A percentile compares a stretch with the other conserved stretches of the same genome.
Conservation (phyloP, 495 filamentous ascomycete genomes). For the Neurospora terricola region DNA sequence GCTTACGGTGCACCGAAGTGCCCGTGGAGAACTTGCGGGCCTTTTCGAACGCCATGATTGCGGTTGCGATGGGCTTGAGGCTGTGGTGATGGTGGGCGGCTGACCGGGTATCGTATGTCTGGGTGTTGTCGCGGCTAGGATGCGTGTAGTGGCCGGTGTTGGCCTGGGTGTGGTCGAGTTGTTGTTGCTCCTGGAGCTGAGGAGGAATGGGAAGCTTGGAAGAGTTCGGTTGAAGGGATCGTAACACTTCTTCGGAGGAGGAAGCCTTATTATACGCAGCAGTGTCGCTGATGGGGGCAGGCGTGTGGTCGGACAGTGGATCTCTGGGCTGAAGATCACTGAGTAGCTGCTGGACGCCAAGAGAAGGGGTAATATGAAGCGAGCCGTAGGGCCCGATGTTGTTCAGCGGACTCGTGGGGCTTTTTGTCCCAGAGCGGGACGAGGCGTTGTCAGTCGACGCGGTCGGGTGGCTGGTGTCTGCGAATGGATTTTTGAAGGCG, state of each 20-base stretch:
- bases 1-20: conserved; percentile 35
- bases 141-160: background rate
- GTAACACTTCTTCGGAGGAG: background rate
- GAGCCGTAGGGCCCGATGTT: background rate
- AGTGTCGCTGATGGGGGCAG: background rate
- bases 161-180: background rate
- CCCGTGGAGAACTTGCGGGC: conserved; percentile 30
- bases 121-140: background rate
- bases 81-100: conserved; percentile 7
- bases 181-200: background rate
- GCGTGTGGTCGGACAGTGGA: background rate
- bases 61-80: conserved; percentile 12
- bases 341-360: background rate
- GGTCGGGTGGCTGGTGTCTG: background rate
- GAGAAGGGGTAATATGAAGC: background rate
- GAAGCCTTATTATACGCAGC: background rate
- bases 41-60: conserved; percentile 30
- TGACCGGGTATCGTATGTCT: background rate
- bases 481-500: background rate
- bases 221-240: background rate
- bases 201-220: background rate
- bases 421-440: background rate
- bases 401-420: background rate
- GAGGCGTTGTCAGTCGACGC: no score
- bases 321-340: background rate